A percentile compares a stretch with the other conserved stretches of the same genome.
Evolutionary conservation across 2,329 filamentous ascomycete species (phyloP).

Genomic region (Epichloe brachyelytri): DNA sequence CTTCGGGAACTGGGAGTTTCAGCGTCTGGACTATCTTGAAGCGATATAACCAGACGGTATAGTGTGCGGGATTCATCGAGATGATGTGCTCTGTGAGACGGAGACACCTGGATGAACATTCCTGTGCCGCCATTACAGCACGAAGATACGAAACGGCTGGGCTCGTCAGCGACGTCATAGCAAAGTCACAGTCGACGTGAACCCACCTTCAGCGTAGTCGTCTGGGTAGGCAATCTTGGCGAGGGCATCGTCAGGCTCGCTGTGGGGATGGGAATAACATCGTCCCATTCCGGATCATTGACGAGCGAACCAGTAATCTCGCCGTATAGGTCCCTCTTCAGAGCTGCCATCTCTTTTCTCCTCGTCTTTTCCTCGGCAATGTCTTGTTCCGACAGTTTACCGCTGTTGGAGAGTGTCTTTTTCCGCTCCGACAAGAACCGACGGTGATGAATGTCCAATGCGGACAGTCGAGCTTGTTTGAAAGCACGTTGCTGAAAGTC

Average conservation of each 20-base stretch:
- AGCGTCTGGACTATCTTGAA: slow-evolving; percentile 64
- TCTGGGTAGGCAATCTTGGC: slow-evolving; percentile 87
- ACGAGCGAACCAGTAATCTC: slow-evolving; percentile 31
- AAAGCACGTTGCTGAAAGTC: slow-evolving; percentile 31
- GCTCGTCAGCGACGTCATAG: slow-evolving; percentile 1
- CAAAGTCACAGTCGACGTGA: background rate
- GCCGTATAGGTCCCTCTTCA: slow-evolving; percentile 41
- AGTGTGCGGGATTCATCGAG: slow-evolving; percentile 86
- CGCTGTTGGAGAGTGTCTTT: slow-evolving; percentile 13
- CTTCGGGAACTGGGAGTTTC: slow-evolving; percentile 49
- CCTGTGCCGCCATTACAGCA: slow-evolving; percentile 80
- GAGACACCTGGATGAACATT: slow-evolving; percentile 67
- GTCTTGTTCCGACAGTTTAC: slow-evolving; percentile 24
- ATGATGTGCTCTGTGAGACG: slow-evolving; percentile 83
- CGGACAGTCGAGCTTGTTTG: slow-evolving; percentile 29
- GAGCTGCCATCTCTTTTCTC: slow-evolving; percentile 36
- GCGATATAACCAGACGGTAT: slow-evolving; percentile 96
- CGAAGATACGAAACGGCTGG: slow-evolving; percentile 81
- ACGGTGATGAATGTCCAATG: slow-evolving; percentile 30
- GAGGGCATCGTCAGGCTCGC: slow-evolving; percentile 72
- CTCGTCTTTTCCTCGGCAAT: slow-evolving; percentile 32
- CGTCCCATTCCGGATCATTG: slow-evolving; percentile 66
- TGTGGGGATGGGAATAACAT: slow-evolving; percentile 68
- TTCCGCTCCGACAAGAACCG: slow-evolving; percentile 29
- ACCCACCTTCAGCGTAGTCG: slow-evolving; percentile 67